phyloP scores from a whole-genome alignment of 768 basidiomycete species.

The Amanita rubescens region DNA sequence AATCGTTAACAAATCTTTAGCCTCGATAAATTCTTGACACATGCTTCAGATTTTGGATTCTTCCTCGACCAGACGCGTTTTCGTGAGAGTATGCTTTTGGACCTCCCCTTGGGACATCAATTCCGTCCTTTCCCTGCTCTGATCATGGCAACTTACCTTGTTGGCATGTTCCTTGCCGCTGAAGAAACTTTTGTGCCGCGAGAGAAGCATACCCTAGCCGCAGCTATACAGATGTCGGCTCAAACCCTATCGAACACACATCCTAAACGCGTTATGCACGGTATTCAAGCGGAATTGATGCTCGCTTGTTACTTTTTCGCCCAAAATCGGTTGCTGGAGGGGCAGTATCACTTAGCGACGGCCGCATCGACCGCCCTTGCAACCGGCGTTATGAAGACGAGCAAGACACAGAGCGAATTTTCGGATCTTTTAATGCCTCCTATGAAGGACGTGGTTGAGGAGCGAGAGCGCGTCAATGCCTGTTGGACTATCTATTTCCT shows the following conservation, averaged over 20 bases:
- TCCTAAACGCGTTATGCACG: constrained; percentile 34
- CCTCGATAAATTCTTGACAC: constrained; percentile 35
- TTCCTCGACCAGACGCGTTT: constrained; percentile 49
- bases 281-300: constrained; percentile 48
- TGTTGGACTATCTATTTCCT: constrained; percentile 29
- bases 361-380: constrained; percentile 28
- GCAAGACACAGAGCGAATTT: constrained; percentile 11
- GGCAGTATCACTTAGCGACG: constrained; percentile 30
- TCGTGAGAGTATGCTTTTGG: constrained; percentile 25
- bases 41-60: constrained; percentile 45
- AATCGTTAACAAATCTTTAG: constrained; percentile 14
- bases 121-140: constrained; percentile 33
- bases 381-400: constrained; percentile 31
- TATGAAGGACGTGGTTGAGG: constrained; percentile 23
- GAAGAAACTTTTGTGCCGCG: constrained; percentile 19
- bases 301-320: constrained; percentile 50
- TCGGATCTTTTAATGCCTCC: constrained; percentile 17
- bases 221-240: constrained; percentile 32
- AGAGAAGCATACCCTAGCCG: constrained; percentile 32
- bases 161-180: constrained; percentile 25
- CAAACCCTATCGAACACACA: constrained; percentile 31
- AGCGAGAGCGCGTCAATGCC: constrained; percentile 30
- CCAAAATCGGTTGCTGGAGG: constrained; percentile 40
- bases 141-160: constrained; percentile 31
- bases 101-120: constrained; percentile 24